Evolutionary conservation across 2,329 filamentous ascomycete genomes (phyloP).

Genomic region (Drechslera avenae): DNA sequence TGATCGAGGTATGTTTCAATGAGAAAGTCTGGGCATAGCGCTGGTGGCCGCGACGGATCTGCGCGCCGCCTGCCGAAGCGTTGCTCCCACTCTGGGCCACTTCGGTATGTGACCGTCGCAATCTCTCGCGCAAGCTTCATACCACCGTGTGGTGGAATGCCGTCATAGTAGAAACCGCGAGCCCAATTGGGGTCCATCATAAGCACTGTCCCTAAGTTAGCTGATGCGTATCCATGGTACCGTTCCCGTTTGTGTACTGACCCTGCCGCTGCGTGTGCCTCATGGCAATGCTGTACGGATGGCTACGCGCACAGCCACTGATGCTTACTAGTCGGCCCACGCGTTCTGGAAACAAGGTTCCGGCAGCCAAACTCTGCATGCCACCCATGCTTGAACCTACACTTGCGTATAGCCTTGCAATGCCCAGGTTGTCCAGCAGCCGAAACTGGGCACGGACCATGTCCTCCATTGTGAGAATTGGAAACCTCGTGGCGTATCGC

Average conservation of each 20-base stretch:
- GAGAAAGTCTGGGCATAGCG: constrained; percentile 94
- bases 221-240: neutral
- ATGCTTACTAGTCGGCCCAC: constrained; percentile 85
- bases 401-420: constrained; percentile 82
- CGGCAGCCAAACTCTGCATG: constrained; percentile 93
- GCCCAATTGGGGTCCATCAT: constrained; percentile 99
- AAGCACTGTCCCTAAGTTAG: constrained; percentile 62
- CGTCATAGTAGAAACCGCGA: constrained; percentile 83
- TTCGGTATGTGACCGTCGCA: constrained; percentile 95
- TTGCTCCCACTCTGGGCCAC: constrained; percentile 96
- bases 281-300: constrained; percentile 99
- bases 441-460: constrained; percentile 97
- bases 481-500: constrained; percentile 91
- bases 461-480: constrained; percentile 92
- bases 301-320: constrained; percentile 89
- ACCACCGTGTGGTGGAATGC: constrained; percentile 86
- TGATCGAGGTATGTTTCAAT: constrained; percentile 99
- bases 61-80: constrained; percentile 87
- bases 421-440: constrained; percentile 77
- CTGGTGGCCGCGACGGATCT: constrained; percentile 83
- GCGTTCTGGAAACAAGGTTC: constrained; percentile 79
- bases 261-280: constrained; percentile 91
- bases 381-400: constrained; percentile 98
- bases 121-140: constrained; percentile 99
- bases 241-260: constrained; percentile 19